Base-by-base conservation (phyloP, 2,329 filamentous ascomycete genomes). In the Paradendryphiella salina region DNA sequence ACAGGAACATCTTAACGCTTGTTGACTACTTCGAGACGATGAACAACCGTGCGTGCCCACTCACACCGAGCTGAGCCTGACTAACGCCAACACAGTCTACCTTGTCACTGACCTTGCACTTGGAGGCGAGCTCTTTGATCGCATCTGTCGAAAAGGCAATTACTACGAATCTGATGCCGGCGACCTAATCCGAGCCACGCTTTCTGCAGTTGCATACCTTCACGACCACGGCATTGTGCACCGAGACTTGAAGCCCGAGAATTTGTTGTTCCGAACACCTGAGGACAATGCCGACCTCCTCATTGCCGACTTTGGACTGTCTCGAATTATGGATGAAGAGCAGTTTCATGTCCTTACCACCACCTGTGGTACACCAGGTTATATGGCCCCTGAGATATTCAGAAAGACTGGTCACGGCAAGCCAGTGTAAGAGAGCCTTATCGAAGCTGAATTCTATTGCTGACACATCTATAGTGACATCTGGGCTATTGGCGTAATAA, bases 21-120 rank as follows among this genome's bases (percentile, higher is more conserved):
- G 94, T 97, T 66, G 94, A 99, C 78, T 99, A 97, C 76, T 99
- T 99, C 71, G 94, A 99, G 79, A 99, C 94, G 5, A 96, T 96
- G 89, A 97, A 99, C 78, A 99, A 99, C 76, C 83, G 85, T 87
- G 76, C 50, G 80, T 65, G 29, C 11, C 17, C 15, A n/a, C 23
- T 38, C 42, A 20, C n/a, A 7, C 11, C 7, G 4, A 26, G 6
- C 15, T 34, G 3, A 7, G 14, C 13, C 14, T 29, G 18, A 41
- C 60, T 65, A 39, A 66, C 35, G 5, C 15, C 15, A 13, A 9
- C 9, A 9, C 13, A 86, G 84, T 99, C 60, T 99, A 99, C 74
- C 86, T 99, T 31, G 94, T 99, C 43, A 97, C 94, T 35, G 94
- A 99, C 70, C 87, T 99, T 26, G 94, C 94, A 14, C 85, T 97